Evolutionary conservation across 495 filamentous ascomycete genomes (phyloP), one percentile per base, ranked within the genome.

Genomic region (Xylaria cubensis): DNA sequence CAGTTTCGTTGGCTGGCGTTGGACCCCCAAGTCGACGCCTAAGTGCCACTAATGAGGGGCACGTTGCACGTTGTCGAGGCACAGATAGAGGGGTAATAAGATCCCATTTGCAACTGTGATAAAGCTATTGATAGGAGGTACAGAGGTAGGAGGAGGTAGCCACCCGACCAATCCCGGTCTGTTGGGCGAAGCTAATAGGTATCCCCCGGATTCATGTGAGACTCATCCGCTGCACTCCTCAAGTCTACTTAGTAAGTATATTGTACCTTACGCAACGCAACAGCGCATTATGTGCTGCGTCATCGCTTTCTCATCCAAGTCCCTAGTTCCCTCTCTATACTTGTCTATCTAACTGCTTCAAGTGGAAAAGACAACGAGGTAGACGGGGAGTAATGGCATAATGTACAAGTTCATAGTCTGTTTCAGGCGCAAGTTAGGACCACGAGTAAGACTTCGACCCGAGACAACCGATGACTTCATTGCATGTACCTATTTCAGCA

Each of bases 11-110:
- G 26, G 42, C 44, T 32, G n/a, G 26, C 17, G 64, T 53, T 67
- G n/a, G 64, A 34, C 64, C 64, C 63, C 63, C 64, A 64, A 36
- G 39, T 64, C 61, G 21, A 64, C 61, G 63, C 15, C 41, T 44
- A 53, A 53, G 64, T 67, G 64, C 53, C 46, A 67, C 64, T 15
- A 48, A 59, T 64, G 71, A 50, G 48, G 48, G 65, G 56, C 71
- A 64, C 44, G 39, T 42, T 42, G 39, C 36, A 39, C 36, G 36
- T 24, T 44, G 51, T 39, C 34, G 17, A 58, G 53, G 58, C 26
- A 55, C 55, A 48, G 44, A 70, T 70, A 34, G 68, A 70, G 68
- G 68, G 68, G 68, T 70, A 70, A 34, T 17, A 36, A 61, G 42
- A 19, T 19, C 59, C 39, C 39, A n/a, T 42, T 65, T 48, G 26